phyloP scores from a whole-genome alignment of 148 eudicot genomes.

The Cornus florida region DNA sequence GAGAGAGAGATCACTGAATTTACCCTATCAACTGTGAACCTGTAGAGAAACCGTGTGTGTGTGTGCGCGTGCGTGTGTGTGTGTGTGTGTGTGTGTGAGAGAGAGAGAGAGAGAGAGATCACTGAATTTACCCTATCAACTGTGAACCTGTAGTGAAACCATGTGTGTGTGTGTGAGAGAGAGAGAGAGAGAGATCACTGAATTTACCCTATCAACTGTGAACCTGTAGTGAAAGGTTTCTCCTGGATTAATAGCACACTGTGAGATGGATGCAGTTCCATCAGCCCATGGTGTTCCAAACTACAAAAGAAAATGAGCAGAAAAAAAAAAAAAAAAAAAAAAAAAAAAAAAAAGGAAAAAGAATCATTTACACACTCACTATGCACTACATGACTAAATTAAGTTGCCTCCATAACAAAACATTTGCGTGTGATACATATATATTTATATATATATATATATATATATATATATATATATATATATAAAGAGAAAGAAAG shows the following conservation, averaged over 20 bases:
- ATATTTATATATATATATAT: too few species aligned
- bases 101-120: slow-evolving; percentile 5
- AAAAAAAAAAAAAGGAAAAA: too few species aligned
- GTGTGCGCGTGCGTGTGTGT: too few species aligned
- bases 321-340: too few species aligned
- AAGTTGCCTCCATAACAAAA: too few species aligned
- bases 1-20: not conserved
- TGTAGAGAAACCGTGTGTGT: slow-evolving; percentile 38
- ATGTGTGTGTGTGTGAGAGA: not conserved
- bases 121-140: slow-evolving; percentile 56
- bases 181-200: slow-evolving; percentile 4
- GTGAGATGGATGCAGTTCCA: slow-evolving; percentile 87
- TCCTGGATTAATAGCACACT: slow-evolving; percentile 76
- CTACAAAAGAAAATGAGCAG: slow-evolving; percentile 18
- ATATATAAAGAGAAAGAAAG: not conserved
- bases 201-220: slow-evolving; percentile 58
- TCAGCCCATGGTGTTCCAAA: slow-evolving; percentile 94
- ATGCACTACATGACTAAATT: too few species aligned
- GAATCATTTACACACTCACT: too few species aligned
- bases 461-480: too few species aligned
- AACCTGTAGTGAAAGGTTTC: slow-evolving; percentile 70
- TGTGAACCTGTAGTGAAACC: slow-evolving; percentile 57
- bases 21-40: slow-evolving; percentile 73
- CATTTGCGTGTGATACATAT: too few species aligned
- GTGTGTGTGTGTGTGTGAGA: not conserved